These are phyloP conservation scores for Kluyveromyces lactis DNA, from an alignment of 805 yeast species.

Conservation along the genomic window DNA sequence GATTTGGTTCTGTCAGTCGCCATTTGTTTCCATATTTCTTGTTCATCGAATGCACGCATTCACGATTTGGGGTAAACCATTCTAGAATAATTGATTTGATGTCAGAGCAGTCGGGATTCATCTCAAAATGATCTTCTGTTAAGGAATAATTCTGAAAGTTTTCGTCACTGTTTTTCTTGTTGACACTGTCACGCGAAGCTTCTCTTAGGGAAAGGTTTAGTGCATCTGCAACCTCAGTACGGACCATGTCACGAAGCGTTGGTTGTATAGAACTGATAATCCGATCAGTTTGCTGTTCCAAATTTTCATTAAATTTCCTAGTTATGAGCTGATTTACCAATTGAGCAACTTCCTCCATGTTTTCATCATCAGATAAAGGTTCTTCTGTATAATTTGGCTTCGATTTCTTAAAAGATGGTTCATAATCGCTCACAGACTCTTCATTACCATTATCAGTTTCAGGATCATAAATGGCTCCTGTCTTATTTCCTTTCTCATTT, in stretches of 20 bases:
- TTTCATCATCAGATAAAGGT: constrained; percentile 1
- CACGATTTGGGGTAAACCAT: constrained; percentile 29
- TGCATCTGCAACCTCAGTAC: not conserved
- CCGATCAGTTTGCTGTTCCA: constrained; percentile 5
- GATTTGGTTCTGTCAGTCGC: constrained; percentile 13
- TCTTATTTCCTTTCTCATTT: not conserved
- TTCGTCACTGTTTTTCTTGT: not conserved
- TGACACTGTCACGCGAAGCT: not conserved
- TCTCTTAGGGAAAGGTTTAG: not conserved
- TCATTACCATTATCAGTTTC: not conserved
- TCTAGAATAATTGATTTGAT: constrained; percentile 25
- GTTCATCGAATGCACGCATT: constrained; percentile 28
- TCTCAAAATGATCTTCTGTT: not conserved
- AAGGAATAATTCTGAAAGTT: not conserved
- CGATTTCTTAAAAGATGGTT: not conserved
- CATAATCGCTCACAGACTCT: not conserved
- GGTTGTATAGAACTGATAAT: constrained; percentile 3
- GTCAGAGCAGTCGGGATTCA: constrained; percentile 13
- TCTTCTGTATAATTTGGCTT: constrained; percentile 3
- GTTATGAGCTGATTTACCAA: constrained; percentile 3
- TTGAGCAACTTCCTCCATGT: constrained; percentile 2
- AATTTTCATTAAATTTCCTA: constrained; percentile 2
- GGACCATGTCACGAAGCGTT: constrained; percentile 3
- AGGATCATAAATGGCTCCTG: not conserved
- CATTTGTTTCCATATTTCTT: constrained; percentile 21